Evolutionary conservation across 2,329 filamentous ascomycete genomes (phyloP).

Genomic region (Diplodia sapinea): DNA sequence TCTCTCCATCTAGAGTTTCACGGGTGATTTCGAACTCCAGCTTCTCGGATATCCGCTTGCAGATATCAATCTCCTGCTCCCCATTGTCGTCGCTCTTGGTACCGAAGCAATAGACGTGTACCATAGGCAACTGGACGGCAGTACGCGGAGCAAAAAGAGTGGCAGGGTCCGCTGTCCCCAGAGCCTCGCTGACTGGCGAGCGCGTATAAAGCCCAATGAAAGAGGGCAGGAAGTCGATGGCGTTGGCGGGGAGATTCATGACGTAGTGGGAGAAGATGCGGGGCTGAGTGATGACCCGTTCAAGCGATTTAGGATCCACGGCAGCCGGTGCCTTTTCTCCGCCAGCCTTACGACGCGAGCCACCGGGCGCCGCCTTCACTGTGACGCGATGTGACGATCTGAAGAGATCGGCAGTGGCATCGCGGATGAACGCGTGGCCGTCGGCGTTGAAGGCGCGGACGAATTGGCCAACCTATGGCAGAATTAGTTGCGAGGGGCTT

Average conservation of each 20-base stretch:
- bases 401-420: conserved; percentile 64
- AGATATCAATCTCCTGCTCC: conserved; percentile 64
- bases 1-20: conserved; percentile 61
- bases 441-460: conserved; percentile 83
- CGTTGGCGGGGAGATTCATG: conserved; percentile 94
- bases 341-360: conserved; percentile 14
- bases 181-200: conserved; percentile 6
- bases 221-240: conserved; percentile 78
- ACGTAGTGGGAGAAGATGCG: conserved; percentile 88
- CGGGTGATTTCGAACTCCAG: conserved; percentile 64
- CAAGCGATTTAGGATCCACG: conserved; percentile 39
- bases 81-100: conserved; percentile 78
- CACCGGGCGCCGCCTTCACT: conserved; percentile 26
- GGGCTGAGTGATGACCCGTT: conserved; percentile 59
- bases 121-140: conserved; percentile 69
- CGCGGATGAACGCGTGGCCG: conserved; percentile 78
- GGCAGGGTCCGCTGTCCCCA: conserved; percentile 28
- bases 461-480: conserved; percentile 61
- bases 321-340: conserved; percentile 40
- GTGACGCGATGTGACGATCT: conserved; percentile 29
- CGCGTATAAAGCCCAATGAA: conserved; percentile 84
- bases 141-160: conserved; percentile 51
- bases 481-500: neutral
- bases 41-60: conserved; percentile 67
- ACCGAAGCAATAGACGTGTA: conserved; percentile 96